phyloP scores from a whole-genome alignment of 2,329 filamentous ascomycete species.

The Huntiella moniliformis region DNA sequence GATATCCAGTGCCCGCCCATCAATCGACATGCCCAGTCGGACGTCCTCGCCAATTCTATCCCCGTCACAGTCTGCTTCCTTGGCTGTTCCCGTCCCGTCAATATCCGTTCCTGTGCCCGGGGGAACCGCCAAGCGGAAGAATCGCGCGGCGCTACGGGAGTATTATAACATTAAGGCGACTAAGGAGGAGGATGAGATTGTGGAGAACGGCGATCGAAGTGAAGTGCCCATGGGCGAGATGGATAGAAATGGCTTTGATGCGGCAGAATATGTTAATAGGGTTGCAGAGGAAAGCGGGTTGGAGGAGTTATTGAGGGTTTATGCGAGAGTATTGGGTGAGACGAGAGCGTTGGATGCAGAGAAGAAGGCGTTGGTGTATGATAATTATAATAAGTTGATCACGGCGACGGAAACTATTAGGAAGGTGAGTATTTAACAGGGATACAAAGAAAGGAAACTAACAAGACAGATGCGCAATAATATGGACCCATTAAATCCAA shows the following conservation, averaged over 20 bases:
- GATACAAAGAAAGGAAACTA: not conserved
- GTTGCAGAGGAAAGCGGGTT: conserved; percentile 44
- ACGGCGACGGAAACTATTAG: conserved; percentile 91
- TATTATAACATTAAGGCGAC: conserved; percentile 60
- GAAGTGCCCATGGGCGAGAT: conserved; percentile 52
- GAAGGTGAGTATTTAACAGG: conserved; percentile 29
- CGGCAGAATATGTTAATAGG: conserved; percentile 45
- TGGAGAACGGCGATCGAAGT: conserved; percentile 19
- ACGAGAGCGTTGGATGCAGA: conserved; percentile 84
- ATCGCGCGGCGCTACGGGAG: conserved; percentile 74
- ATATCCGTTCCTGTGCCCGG: not conserved
- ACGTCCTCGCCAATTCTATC: conserved; percentile 29
- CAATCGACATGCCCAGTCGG: conserved; percentile 43
- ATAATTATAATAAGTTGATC: conserved; percentile 95
- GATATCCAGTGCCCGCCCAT: conserved; percentile 57
- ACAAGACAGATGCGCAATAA: conserved; percentile 47
- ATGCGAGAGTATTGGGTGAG: conserved; percentile 57
- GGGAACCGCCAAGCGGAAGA: conserved; percentile 34
- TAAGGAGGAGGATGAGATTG: not conserved
- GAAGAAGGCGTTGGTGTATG: conserved; percentile 91
- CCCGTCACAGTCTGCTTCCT: conserved; percentile 11
- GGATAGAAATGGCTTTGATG: conserved; percentile 54
- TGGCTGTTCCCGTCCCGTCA: conserved; percentile 16
- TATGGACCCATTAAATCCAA: conserved; percentile 62
- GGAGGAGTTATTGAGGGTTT: conserved; percentile 49